These are phyloP conservation scores for Cairneyella variabilis DNA, from an alignment of 495 filamentous ascomycete species.

Conservation along the genomic window DNA sequence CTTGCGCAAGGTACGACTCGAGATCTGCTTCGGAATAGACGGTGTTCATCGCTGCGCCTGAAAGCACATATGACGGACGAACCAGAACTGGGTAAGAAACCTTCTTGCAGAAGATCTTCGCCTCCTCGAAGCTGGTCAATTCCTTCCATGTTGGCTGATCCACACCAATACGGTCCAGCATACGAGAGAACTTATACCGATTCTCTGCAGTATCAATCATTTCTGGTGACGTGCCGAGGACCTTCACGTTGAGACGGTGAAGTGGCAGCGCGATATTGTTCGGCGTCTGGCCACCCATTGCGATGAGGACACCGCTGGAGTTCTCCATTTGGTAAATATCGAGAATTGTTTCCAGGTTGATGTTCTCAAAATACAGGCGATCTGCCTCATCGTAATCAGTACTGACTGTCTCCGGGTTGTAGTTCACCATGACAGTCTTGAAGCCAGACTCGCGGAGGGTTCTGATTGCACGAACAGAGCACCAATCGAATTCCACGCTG, in stretches of 20 bases:
- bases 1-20: conserved; percentile 82
- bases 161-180: conserved; percentile 91
- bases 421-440: conserved; percentile 99
- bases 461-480: conserved; percentile 92
- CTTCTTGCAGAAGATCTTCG: conserved; percentile 74
- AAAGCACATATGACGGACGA: conserved; percentile 91
- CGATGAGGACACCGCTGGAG: conserved; percentile 87
- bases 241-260: conserved; percentile 82
- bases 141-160: conserved; percentile 99
- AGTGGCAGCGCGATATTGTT: conserved; percentile 96
- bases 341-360: conserved; percentile 88
- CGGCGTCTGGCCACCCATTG: conserved; percentile 96
- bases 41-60: conserved; percentile 96
- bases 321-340: conserved; percentile 93
- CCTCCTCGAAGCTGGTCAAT: conserved; percentile 83
- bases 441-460: conserved; percentile 82
- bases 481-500: conserved; percentile 99
- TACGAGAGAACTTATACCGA: conserved; percentile 96
- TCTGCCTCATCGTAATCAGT: conserved; percentile 98
- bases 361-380: conserved; percentile 94
- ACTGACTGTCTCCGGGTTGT: conserved; percentile 90
- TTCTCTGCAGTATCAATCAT: conserved; percentile 99
- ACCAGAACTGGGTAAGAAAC: conserved; percentile 93
- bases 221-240: conserved; percentile 92
- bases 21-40: conserved; percentile 86